Conservation (phyloP, 345 rosid species). For the Boechera divaricarpa region DNA sequence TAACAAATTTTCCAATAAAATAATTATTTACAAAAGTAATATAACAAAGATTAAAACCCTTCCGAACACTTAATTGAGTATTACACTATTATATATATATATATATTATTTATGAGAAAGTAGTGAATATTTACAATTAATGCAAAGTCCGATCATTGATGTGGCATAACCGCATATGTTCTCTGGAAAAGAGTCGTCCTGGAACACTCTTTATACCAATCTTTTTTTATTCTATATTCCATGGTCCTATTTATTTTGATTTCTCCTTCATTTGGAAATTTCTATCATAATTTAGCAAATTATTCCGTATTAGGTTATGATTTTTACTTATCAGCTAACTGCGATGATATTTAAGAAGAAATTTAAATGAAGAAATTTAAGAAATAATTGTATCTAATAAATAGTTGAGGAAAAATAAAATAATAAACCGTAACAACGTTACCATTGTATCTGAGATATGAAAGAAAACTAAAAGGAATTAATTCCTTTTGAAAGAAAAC, state of each 20-base stretch:
- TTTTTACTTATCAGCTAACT: neutral
- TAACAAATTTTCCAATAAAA: too few relatives aligned
- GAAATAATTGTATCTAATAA: neutral
- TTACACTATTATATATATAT: too few relatives aligned
- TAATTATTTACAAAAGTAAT: too few relatives aligned
- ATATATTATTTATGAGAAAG: neutral
- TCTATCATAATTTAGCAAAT: neutral
- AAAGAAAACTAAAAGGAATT: neutral
- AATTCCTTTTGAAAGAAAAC: slow-evolving; percentile 3
- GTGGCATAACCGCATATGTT: slow-evolving; percentile 13
- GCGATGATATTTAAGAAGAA: neutral
- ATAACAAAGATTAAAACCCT: too few relatives aligned
- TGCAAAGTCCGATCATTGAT: neutral
- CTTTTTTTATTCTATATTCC: slow-evolving; percentile 13
- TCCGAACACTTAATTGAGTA: too few relatives aligned
- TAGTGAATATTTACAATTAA: neutral
- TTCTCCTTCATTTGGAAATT: neutral
- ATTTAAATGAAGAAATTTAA: neutral
- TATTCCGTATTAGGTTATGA: neutral
- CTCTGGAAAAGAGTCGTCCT: neutral
- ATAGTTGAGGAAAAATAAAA: neutral
- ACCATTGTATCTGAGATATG: neutral
- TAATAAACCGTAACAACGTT: too few relatives aligned
- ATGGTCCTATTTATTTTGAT: neutral
- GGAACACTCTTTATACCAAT: slow-evolving; percentile 8